Conservation (phyloP, 805 yeast genomes). For the Metschnikowia koreensis region DNA sequence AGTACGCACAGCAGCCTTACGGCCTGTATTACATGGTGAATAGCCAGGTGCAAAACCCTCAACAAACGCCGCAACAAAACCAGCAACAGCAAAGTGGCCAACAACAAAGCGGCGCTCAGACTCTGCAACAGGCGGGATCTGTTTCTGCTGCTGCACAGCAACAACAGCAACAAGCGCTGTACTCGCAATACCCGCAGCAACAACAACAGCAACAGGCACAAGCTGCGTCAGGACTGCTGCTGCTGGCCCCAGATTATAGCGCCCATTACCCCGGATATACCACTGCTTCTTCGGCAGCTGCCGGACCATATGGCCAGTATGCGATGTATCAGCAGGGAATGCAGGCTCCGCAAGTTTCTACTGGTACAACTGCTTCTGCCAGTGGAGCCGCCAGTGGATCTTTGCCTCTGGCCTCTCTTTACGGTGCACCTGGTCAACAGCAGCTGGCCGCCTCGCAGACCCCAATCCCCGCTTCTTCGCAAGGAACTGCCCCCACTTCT, state of each 20-base stretch:
- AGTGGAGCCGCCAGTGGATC: slow-evolving; percentile 7
- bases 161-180: slow-evolving; percentile 10
- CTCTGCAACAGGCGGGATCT: slow-evolving; percentile 2
- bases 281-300: slow-evolving; percentile 7
- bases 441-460: slow-evolving; percentile 12
- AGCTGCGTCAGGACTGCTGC: slow-evolving; percentile 6
- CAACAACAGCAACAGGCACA: slow-evolving; percentile 8
- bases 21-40: slow-evolving; percentile 21
- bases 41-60: too few relatives aligned
- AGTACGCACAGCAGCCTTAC: slow-evolving; percentile 20
- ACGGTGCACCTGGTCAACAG: slow-evolving; percentile 11
- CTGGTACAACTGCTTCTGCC: slow-evolving; percentile 2
- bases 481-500: slow-evolving; percentile 28
- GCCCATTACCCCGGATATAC: slow-evolving; percentile 20
- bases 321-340: slow-evolving; percentile 19
- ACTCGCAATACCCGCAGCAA: slow-evolving; percentile 9
- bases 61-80: too few relatives aligned
- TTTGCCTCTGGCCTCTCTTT: slow-evolving; percentile 17
- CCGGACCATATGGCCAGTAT: slow-evolving; percentile 18
- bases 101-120: slow-evolving; percentile 6
- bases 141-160: slow-evolving; percentile 7
- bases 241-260: slow-evolving; percentile 13
- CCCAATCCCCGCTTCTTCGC: slow-evolving; percentile 12
- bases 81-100: slow-evolving; percentile 3
- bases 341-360: slow-evolving; percentile 10